Conservation (phyloP, 148 eudicot genomes). For the Suaeda aralocaspica region DNA sequence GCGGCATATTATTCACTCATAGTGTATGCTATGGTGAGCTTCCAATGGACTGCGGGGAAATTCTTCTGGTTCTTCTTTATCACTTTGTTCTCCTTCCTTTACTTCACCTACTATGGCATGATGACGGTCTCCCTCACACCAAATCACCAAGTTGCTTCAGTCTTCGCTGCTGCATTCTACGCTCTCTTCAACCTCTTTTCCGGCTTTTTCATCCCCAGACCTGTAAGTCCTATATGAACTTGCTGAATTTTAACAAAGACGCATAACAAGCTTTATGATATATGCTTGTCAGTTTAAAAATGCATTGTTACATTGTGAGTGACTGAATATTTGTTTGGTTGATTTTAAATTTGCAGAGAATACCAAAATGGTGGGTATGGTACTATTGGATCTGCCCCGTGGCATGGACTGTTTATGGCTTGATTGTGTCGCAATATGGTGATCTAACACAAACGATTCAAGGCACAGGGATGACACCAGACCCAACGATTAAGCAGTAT, state of each 20-base stretch:
- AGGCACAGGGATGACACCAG: conserved; percentile 36
- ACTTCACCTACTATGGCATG: conserved; percentile 98
- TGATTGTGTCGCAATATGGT: conserved; percentile 80
- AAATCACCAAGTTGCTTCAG: conserved; percentile 88
- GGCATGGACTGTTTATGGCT: conserved; percentile 94
- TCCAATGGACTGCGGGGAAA: conserved; percentile 74
- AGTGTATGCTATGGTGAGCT: conserved; percentile 89
- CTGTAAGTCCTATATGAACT: conserved; percentile 46
- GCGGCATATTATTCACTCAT: conserved; percentile 55
- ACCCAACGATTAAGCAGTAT: conserved; percentile 45
- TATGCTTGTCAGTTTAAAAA: no score
- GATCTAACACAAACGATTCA: conserved; percentile 43
- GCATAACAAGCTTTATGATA: not conserved
- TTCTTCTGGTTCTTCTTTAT: conserved; percentile 93
- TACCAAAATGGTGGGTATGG: conserved; percentile 99
- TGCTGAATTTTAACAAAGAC: not conserved
- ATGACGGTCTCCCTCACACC: conserved; percentile 98
- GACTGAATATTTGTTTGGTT: not conserved
- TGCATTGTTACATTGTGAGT: no score
- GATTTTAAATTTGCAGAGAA: conserved; percentile 47
- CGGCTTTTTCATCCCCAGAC: conserved; percentile 92
- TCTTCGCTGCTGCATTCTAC: conserved; percentile 89
- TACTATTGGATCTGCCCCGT: conserved; percentile 97
- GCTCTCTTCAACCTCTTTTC: conserved; percentile 90
- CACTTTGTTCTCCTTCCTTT: conserved; percentile 71